Evolutionary conservation across 2,329 filamentous ascomycete genomes (phyloP), one percentile per base, ranked within the genome.

Genomic region (Uncinocarpus reesii): DNA sequence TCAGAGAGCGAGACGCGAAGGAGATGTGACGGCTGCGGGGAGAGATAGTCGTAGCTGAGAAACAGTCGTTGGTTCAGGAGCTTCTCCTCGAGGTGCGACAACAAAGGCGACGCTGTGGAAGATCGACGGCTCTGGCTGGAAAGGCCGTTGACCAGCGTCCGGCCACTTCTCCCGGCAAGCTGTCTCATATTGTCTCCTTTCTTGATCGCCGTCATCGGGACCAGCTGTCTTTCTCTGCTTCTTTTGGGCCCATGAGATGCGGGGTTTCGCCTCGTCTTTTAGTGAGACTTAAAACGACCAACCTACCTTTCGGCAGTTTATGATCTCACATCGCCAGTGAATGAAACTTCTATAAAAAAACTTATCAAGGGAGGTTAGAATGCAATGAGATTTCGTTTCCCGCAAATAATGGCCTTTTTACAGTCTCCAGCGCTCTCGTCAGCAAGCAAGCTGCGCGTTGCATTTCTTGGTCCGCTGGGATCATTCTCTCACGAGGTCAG

Each of bases 401-500:
- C 20, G 38, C 21, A 29, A 1, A 43, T 13, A 16, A 48, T 48
- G 46, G 46, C 46, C 20, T 43, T 48, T 21, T 16, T 43, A 32
- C 46, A 48, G 38, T 43, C 46, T 8, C 8, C 20, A 42, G 46
- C 20, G 4, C 15, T 42, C n/a, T 43, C 40, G n/a, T 29, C 46
- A 35, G 38, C 38, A 7, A 36, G 53, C 44, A 56, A 55, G 26
- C 52, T 62, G 37, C 60, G 55, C 48, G 63, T 69, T 31, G 74
- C 78, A 35, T 85, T 78, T 58, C 64, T 85, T 24, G 81, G 81
- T 6, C 81, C 81, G 2, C 64, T 71, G 56, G 78, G 78, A 20
- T 83, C 80, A 28, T 84, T 83, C 60, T 83, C 81, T 23, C 81
- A 85, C 62, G 80, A 84, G 74, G 81, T 83, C 54, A 56, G 54